These are phyloP conservation scores for Pichia inconspicua DNA, from an alignment of 1,139 yeast species.

Conservation along the genomic window DNA sequence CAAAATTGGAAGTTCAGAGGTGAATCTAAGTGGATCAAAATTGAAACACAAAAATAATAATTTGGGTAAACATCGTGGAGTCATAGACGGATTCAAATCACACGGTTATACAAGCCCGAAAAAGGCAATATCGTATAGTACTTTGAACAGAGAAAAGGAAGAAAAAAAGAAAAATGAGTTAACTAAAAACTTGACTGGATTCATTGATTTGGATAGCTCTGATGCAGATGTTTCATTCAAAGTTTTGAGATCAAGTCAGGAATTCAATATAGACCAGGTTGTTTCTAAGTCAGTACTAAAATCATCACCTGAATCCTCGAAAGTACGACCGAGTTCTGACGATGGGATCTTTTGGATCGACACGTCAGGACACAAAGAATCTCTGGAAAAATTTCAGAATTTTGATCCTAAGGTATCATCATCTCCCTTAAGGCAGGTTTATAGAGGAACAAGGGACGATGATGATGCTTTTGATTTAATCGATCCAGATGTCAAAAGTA, in stretches of 20 bases:
- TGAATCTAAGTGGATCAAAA: not conserved
- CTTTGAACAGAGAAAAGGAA: slow-evolving; percentile 3
- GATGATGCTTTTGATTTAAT: slow-evolving; percentile 11
- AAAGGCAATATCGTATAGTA: slow-evolving; percentile 9
- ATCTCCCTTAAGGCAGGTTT: slow-evolving; percentile 11
- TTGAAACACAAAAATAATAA: not conserved
- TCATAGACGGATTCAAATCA: not conserved
- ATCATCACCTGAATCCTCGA: slow-evolving; percentile 3
- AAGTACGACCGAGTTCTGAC: slow-evolving; percentile 22
- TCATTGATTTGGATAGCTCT: slow-evolving; percentile 2
- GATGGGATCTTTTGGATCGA: slow-evolving; percentile 30
- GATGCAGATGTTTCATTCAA: slow-evolving; percentile 12
- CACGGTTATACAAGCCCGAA: not conserved
- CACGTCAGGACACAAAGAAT: slow-evolving; percentile 18
- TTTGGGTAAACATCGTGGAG: not conserved
- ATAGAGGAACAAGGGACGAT: slow-evolving; percentile 1
- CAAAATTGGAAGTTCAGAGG: not conserved
- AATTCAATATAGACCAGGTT: slow-evolving; percentile 9
- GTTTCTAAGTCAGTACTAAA: not conserved
- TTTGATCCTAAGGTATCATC: slow-evolving; percentile 10
- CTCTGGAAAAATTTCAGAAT: not conserved
- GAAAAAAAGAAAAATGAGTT: not conserved
- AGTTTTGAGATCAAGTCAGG: slow-evolving; percentile 12
- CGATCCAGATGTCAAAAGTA: slow-evolving; percentile 23
- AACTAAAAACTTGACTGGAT: slow-evolving; percentile 1